Base-by-base conservation (phyloP, 73 alveolate genomes). In the Halteria grandinella region DNA sequence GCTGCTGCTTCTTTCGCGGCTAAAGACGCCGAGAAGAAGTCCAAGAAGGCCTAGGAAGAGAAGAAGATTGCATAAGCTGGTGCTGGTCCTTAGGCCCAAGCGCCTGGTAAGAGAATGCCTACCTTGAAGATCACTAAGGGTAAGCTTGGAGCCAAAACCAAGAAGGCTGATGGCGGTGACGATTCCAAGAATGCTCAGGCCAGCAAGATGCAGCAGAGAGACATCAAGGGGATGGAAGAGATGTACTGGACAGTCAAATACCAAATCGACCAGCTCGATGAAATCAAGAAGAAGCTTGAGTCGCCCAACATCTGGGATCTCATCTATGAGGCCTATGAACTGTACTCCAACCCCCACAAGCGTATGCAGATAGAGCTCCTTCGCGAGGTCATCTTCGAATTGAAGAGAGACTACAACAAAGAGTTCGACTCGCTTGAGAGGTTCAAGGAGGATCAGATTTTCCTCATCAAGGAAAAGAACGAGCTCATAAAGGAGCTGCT, bases 291-390 rank as follows among this genome's bases (percentile, higher is more conserved):
- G 57, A 89, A 82, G 12, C 52, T 76, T 28, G 92, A 91, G 39
- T 78, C 70, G 3, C 87, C 90, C 1, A 77, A 77, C n/a, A 84
- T 86, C 32, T 83, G 93, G 90, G 97, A 91, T 55, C 72, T 90
- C 28, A 82, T 95, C 50, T 95, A 93, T 69, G 92, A 94, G 18
- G 87, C 96, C 11, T 87, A 75, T 41, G 99, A 95, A 69, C 91
- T 95, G 84, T 95, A 93, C 72, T 91, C 99, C 0, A 89, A 90
- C 49, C 81, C 89, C 12, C 84, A 98, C 77, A 95, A 93, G 77
- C 83, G 99, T 85, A 89, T 79, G 81, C 88, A 95, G 88, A 93
- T 95, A 40, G 92, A 91, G 36, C 76, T 95, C 25, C 79, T 95
- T 43, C 57, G 85, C 48, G 95, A 91, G 55, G 89, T 88, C 28